Conservation (phyloP, 352 stramenopile species). For the Pythium rhizo-oryzae region DNA sequence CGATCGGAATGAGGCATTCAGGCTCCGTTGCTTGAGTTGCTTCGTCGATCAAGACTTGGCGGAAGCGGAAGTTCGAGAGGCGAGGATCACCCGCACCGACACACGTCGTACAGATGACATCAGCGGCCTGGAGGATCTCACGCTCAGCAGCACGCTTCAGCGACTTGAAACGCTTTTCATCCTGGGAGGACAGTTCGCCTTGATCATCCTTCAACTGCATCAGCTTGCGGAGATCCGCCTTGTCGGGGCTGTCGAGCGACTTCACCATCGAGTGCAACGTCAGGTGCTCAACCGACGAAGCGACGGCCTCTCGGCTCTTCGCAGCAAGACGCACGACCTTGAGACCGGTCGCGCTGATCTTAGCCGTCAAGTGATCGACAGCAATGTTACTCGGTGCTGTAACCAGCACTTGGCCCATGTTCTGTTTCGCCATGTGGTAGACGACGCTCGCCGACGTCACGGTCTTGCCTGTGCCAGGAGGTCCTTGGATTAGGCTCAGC, state of each 20-base stretch:
- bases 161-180: slow-evolving; percentile 96
- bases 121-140: slow-evolving; percentile 97
- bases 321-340: slow-evolving; percentile 98
- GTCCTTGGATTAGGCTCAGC: slow-evolving; percentile 98
- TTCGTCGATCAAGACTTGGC: slow-evolving; percentile 99
- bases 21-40: slow-evolving; percentile 99
- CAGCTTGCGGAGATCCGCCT: slow-evolving; percentile 91
- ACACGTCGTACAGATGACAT: slow-evolving; percentile 99
- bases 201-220: slow-evolving; percentile 97
- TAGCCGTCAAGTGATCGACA: slow-evolving; percentile 93
- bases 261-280: slow-evolving; percentile 98
- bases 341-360: slow-evolving; percentile 96
- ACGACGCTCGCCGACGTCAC: slow-evolving; percentile 99
- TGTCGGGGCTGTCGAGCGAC: slow-evolving; percentile 87
- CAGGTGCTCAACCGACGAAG: slow-evolving; percentile 96
- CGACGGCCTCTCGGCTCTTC: slow-evolving; percentile 96
- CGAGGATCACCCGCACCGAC: slow-evolving; percentile 97
- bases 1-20: slow-evolving; percentile 99
- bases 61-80: slow-evolving; percentile 98
- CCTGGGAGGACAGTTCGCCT: slow-evolving; percentile 92
- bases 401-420: slow-evolving; percentile 99
- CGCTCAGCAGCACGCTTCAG: slow-evolving; percentile 93
- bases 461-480: slow-evolving; percentile 96
- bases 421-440: slow-evolving; percentile 99
- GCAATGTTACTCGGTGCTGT: slow-evolving; percentile 99